Evolutionary conservation across 2,329 filamentous ascomycete species (phyloP).

Genomic region (Neofusicoccum ribis): DNA sequence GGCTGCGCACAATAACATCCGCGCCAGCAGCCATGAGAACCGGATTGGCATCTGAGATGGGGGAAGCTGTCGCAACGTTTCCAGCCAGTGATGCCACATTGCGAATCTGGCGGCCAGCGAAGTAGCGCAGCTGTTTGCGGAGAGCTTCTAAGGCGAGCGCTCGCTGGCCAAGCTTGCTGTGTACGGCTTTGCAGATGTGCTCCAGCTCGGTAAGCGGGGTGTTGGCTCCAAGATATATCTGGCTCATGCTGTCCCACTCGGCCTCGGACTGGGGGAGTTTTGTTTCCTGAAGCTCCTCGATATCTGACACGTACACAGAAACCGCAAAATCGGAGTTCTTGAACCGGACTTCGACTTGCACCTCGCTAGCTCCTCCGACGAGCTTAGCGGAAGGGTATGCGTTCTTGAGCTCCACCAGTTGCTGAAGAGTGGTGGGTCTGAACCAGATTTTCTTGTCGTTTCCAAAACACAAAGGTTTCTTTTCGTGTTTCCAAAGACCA

Average conservation of each 20-base stretch:
- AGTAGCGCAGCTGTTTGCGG: conserved; percentile 93
- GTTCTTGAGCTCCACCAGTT: conserved; percentile 85
- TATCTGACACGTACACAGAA: conserved; percentile 89
- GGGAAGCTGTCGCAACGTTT: conserved; percentile 88
- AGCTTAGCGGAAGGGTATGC: conserved; percentile 86
- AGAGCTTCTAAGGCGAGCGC: conserved; percentile 55
- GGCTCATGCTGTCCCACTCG: conserved; percentile 29
- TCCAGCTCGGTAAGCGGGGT: conserved; percentile 89
- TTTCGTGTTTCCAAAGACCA: conserved; percentile 74
- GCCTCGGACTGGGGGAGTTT: conserved; percentile 27
- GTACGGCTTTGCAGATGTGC: conserved; percentile 73
- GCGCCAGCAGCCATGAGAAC: conserved; percentile 85
- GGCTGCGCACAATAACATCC: conserved; percentile 73
- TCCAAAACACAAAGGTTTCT: conserved; percentile 79
- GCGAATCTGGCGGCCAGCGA: conserved; percentile 89
- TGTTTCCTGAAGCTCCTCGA: conserved; percentile 77
- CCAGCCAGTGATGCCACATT: conserved; percentile 94
- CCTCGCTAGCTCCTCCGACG: conserved; percentile 92
- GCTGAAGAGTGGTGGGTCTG: conserved; percentile 78
- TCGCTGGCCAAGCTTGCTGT: conserved; percentile 46
- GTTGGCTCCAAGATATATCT: conserved; percentile 82
- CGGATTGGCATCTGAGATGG: conserved; percentile 92
- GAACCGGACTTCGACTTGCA: conserved; percentile 97
- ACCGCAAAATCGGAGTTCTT: conserved; percentile 87
- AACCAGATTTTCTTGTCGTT: conserved; percentile 95